Evolutionary conservation across 2,329 filamentous ascomycete species (phyloP).

Genomic region (Aspergillus fumigatus): DNA sequence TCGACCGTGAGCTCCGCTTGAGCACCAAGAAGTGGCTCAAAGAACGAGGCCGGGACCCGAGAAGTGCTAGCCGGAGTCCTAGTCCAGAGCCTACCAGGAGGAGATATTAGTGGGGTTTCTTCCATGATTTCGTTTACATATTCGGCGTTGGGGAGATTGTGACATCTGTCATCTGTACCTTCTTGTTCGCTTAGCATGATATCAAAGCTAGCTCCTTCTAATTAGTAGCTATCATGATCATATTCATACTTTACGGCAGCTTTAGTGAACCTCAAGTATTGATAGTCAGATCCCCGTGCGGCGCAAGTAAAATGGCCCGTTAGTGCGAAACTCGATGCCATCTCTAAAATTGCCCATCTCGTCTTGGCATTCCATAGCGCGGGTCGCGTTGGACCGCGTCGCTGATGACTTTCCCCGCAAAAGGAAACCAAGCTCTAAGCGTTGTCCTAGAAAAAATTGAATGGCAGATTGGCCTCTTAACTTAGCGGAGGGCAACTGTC

Average conservation of each 20-base stretch:
- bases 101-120: constrained; percentile 49
- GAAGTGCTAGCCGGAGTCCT: constrained; percentile 76
- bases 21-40: constrained; percentile 96
- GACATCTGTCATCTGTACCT: constrained; percentile 12
- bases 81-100: constrained; percentile 78
- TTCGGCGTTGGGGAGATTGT: constrained; percentile 19
- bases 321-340: not conserved
- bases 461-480: not conserved
- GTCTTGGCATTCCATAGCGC: constrained; percentile 10
- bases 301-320: not conserved
- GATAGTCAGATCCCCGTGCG: not conserved
- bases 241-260: not conserved
- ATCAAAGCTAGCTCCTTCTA: constrained; percentile 20
- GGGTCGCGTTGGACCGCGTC: constrained; percentile 12
- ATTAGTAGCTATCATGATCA: constrained; percentile 6
- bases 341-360: not conserved
- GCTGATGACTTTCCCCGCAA: not conserved
- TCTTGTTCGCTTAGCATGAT: constrained; percentile 22
- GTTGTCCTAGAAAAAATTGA: not conserved
- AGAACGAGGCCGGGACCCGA: constrained; percentile 73
- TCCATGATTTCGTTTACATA: constrained; percentile 12
- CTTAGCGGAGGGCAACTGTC: not conserved
- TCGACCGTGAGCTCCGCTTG: constrained; percentile 82
- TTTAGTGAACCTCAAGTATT: not conserved
- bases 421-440: not conserved